phyloP scores from a whole-genome alignment of 768 basidiomycete species.

The Naganishia randhawae region DNA sequence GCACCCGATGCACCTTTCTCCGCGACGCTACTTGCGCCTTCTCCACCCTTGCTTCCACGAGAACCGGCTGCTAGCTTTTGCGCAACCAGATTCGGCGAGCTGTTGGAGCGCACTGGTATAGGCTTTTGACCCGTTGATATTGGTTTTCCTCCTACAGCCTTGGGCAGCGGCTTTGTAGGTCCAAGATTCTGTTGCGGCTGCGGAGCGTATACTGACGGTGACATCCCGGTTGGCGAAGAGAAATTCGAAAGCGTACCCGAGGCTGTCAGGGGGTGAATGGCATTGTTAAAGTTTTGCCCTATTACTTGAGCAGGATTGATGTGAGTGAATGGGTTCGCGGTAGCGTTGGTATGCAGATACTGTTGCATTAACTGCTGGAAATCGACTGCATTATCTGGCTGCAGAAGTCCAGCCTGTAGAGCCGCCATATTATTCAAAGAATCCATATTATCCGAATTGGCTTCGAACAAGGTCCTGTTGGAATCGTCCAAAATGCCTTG shows the following conservation, averaged over 20 bases:
- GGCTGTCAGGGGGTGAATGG: conserved; percentile 50
- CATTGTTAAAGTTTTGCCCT: conserved; percentile 53
- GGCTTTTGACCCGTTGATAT: conserved; percentile 3
- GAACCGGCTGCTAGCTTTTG: conserved; percentile 33
- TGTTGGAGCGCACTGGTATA: conserved; percentile 41
- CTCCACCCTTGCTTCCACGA: neutral
- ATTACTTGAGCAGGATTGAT: conserved; percentile 90
- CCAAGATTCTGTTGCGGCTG: neutral
- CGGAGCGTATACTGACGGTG: neutral
- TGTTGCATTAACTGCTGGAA: conserved; percentile 51
- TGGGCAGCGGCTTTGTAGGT: conserved; percentile 42
- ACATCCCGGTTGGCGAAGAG: conserved; percentile 24
- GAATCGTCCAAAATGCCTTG: conserved; percentile 27
- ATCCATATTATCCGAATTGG: neutral
- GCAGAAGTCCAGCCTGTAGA: conserved; percentile 31
- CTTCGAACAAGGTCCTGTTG: neutral
- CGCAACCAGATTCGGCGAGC: conserved; percentile 44
- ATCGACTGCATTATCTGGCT: conserved; percentile 39
- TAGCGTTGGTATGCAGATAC: conserved; percentile 47
- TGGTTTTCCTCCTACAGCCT: conserved; percentile 39
- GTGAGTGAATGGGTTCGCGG: conserved; percentile 49
- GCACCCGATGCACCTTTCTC: neutral
- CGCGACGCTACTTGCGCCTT: neutral
- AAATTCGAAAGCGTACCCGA: conserved; percentile 21
- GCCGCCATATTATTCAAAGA: conserved; percentile 15